Conservation (phyloP, 208 protist species). For the Trypanosoma scelopori region DNA sequence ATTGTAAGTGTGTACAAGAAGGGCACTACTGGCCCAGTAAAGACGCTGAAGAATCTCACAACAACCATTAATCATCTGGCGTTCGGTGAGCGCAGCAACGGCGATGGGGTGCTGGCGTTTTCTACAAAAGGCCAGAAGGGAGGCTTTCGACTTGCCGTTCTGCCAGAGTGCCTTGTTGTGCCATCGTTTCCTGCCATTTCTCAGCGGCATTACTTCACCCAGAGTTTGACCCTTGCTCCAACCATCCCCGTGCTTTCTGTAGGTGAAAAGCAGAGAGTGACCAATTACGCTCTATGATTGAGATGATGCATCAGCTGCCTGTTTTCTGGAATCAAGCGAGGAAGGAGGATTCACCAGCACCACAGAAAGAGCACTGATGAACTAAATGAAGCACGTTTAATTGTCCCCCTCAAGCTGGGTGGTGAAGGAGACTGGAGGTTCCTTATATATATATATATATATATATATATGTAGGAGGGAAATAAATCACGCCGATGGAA, state of each 20-base stretch:
- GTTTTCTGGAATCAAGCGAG: neutral
- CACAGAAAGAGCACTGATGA: neutral
- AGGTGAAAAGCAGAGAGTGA: constrained; percentile 82
- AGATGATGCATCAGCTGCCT: neutral
- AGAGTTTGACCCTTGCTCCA: constrained; percentile 59
- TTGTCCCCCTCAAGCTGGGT: no score
- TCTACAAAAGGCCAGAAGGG: constrained; percentile 70
- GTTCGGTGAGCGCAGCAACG: constrained; percentile 62
- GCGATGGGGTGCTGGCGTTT: constrained; percentile 62
- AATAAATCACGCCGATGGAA: no score
- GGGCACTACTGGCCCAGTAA: constrained; percentile 23
- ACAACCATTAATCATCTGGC: constrained; percentile 56
- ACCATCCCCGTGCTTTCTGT: constrained; percentile 82
- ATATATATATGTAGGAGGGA: no score
- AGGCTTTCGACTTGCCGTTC: constrained; percentile 70
- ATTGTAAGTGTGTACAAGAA: constrained; percentile 71
- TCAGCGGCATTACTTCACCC: constrained; percentile 71
- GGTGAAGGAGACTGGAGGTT: no score
- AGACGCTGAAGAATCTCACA: constrained; percentile 76
- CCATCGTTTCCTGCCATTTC: constrained; percentile 77
- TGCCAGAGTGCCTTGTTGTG: constrained; percentile 70
- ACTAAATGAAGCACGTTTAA: constrained; percentile 3
- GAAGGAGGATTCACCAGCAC: neutral
- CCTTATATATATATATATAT: no score
- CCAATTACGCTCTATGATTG: constrained; percentile 80